phyloP scores from a whole-genome alignment of 495 filamentous ascomycete genomes.

The Trypethelium eluteriae region DNA sequence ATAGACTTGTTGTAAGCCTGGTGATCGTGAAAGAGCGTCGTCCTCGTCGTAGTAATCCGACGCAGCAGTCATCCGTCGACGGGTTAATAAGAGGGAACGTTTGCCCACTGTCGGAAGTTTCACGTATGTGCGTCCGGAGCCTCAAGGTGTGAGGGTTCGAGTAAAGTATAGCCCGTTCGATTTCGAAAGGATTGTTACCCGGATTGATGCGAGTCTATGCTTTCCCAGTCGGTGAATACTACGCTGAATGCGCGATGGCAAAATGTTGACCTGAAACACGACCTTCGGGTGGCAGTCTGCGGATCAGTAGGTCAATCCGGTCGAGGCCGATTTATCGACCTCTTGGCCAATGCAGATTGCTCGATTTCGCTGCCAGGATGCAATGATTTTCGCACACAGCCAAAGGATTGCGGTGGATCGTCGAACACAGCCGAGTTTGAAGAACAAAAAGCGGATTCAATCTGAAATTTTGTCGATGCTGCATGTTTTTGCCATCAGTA shows the following conservation, averaged over 20 bases:
- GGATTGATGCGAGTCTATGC: background rate
- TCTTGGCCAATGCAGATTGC: background rate
- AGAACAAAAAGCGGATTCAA: background rate
- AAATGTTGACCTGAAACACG: constrained; percentile 6
- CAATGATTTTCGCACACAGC: background rate
- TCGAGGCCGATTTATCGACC: constrained; percentile 2
- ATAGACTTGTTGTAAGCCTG: constrained; percentile 22
- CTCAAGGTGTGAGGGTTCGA: background rate
- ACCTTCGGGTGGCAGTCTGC: background rate
- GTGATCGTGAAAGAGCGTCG: constrained; percentile 26
- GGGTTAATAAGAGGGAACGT: constrained; percentile 15
- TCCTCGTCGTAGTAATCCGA: constrained; percentile 28
- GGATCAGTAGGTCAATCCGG: background rate
- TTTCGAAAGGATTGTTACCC: background rate
- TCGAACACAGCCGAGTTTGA: background rate
- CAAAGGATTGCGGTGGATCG: background rate
- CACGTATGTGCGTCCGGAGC: background rate
- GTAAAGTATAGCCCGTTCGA: constrained; percentile 10
- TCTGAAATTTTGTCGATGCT: background rate
- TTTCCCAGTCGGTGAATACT: background rate
- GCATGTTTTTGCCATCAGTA: constrained; percentile 10
- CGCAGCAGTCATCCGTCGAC: constrained; percentile 14
- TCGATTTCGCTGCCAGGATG: background rate
- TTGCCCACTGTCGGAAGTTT: constrained; percentile 15
- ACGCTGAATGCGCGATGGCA: background rate